These are phyloP conservation scores for Pseudogymnoascus sp. DNA, from an alignment of 2,329 filamentous ascomycete genomes.

Conservation along the genomic window DNA sequence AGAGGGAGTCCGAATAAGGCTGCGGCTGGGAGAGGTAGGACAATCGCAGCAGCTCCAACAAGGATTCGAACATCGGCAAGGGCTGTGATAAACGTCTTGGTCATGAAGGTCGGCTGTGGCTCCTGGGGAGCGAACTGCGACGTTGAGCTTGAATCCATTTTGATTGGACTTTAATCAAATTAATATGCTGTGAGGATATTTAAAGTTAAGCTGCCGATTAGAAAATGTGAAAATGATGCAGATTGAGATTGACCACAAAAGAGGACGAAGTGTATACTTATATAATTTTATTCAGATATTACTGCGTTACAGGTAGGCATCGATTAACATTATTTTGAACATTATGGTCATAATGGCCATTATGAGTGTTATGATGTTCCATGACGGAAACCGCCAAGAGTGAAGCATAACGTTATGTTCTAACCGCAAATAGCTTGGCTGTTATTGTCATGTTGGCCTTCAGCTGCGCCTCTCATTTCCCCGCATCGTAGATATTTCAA, in stretches of 20 bases:
- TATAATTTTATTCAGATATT: background rate
- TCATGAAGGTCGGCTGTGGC: background rate
- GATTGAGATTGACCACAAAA: background rate
- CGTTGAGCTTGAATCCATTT: background rate
- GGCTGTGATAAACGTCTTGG: background rate
- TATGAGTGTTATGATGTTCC: conserved; percentile 1
- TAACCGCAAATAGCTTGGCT: conserved; percentile 3
- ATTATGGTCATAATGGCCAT: background rate
- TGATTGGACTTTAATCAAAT: background rate
- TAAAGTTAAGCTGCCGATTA: background rate
- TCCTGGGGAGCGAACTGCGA: background rate
- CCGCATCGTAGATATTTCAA: background rate
- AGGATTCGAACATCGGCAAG: background rate
- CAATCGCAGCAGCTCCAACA: background rate
- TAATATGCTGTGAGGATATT: background rate
- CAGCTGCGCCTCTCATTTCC: background rate
- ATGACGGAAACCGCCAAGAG: background rate
- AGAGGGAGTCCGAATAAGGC: background rate
- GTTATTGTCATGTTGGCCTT: background rate
- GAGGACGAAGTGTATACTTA: background rate
- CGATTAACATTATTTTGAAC: background rate
- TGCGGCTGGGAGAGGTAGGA: background rate
- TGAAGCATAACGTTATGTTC: conserved; percentile 7
- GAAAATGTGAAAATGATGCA: background rate
- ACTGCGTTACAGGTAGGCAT: background rate